Conservation (phyloP, 352 stramenopile species). For the Pythium volutum region DNA sequence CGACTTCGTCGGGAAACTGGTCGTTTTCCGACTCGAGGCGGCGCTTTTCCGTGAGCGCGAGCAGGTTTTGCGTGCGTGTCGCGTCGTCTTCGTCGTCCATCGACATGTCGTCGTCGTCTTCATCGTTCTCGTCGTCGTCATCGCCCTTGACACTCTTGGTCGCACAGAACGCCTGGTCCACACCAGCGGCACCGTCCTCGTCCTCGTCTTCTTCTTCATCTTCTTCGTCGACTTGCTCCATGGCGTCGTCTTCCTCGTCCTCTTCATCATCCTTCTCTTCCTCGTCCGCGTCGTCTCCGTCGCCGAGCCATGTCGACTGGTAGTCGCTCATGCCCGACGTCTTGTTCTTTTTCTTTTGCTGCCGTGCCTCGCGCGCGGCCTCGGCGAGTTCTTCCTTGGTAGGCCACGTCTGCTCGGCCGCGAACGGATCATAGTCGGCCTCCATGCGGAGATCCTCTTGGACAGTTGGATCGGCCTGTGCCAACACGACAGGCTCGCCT, state of each 20-base stretch:
- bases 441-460: conserved; percentile 85
- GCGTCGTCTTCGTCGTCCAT: conserved; percentile 68
- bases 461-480: conserved; percentile 51
- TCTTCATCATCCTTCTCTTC: conserved; percentile 51
- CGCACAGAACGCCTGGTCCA: conserved; percentile 84
- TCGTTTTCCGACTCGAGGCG: conserved; percentile 91
- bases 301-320: conserved; percentile 93
- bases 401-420: conserved; percentile 97
- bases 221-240: conserved; percentile 18
- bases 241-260: conserved; percentile 45
- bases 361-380: conserved; percentile 61
- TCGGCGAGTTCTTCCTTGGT: conserved; percentile 95
- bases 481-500: conserved; percentile 46
- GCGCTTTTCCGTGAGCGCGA: conserved; percentile 74
- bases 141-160: conserved; percentile 49
- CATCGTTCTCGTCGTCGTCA: conserved; percentile 48
- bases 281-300: conserved; percentile 54
- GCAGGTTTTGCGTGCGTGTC: conserved; percentile 31
- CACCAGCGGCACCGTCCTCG: conserved; percentile 46
- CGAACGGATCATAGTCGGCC: conserved; percentile 92
- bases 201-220: conserved; percentile 18
- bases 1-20: conserved; percentile 95
- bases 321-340: conserved; percentile 89
- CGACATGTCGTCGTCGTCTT: conserved; percentile 75
- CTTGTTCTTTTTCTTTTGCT: conserved; percentile 48